Conservation (phyloP, 129 eudicot species). For the Rutidosis leptorrhynchoides region DNA sequence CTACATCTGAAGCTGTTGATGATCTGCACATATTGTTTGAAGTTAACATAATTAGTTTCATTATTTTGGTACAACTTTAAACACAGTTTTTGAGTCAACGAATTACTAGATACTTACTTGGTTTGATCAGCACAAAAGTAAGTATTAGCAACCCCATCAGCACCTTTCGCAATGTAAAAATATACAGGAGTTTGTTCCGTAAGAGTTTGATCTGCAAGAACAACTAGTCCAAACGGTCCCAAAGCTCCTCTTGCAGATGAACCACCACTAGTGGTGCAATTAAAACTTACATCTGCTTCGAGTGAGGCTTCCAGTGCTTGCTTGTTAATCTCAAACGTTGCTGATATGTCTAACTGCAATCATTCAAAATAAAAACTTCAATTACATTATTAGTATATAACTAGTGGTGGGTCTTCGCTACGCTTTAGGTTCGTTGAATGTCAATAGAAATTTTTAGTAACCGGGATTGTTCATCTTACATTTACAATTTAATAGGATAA, state of each 20-base stretch:
- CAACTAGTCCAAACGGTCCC: constrained; percentile 87
- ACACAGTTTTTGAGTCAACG: neutral
- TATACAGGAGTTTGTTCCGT: constrained; percentile 74
- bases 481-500: too few species aligned
- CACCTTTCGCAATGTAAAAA: constrained; percentile 64
- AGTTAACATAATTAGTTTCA: neutral
- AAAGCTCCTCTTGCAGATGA: constrained; percentile 55
- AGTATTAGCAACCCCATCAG: constrained; percentile 48
- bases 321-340: constrained; percentile 53
- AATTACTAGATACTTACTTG: constrained; percentile 36
- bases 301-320: constrained; percentile 33
- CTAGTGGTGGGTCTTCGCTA: too few species aligned
- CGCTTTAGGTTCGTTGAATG: too few species aligned
- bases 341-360: constrained; percentile 72
- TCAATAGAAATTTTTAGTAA: too few species aligned
- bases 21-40: constrained; percentile 49
- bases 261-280: constrained; percentile 69
- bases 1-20: constrained; percentile 70
- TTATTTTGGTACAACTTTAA: neutral
- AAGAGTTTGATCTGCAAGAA: constrained; percentile 63
- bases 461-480: too few species aligned
- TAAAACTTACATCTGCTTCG: constrained; percentile 56
- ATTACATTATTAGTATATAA: neutral
- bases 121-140: constrained; percentile 77
- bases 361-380: neutral